Percentiles rank a stretch among this genome's conserved stretches.
Conservation (phyloP, 2,329 filamentous ascomycete species). For the Cercospora zeina region DNA sequence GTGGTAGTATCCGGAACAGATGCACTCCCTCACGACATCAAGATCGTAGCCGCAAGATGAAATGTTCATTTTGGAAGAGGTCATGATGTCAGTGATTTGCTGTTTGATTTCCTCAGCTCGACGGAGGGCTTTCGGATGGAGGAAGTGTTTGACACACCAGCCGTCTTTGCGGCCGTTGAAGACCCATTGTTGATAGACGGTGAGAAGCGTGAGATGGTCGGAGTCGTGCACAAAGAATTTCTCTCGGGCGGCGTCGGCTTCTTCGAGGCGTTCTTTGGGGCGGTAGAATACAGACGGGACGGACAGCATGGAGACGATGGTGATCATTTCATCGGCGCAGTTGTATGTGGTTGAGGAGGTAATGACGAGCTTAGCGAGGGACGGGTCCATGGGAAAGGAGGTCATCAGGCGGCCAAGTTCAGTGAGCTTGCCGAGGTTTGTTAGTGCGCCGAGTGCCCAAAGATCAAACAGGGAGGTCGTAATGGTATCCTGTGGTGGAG, state of each 20-base stretch:
- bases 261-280: constrained; percentile 93
- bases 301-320: constrained; percentile 96
- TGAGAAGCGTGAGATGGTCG: constrained; percentile 90
- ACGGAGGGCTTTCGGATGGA: constrained; percentile 91
- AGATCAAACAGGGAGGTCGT: constrained; percentile 96
- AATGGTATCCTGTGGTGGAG: constrained; percentile 95
- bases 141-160: constrained; percentile 91
- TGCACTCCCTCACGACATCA: constrained; percentile 92
- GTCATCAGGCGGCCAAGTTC: constrained; percentile 89
- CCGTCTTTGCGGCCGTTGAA: constrained; percentile 83
- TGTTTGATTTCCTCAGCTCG: constrained; percentile 92
- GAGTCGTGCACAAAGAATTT: constrained; percentile 99
- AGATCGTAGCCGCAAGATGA: constrained; percentile 92
- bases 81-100: constrained; percentile 91
- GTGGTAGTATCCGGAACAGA: constrained; percentile 97
- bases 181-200: constrained; percentile 95
- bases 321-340: constrained; percentile 97
- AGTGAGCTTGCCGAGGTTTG: constrained; percentile 91
- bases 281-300: constrained; percentile 97
- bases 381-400: constrained; percentile 96
- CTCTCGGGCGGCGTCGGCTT: constrained; percentile 90
- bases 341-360: constrained; percentile 73
- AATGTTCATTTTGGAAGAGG: constrained; percentile 85
- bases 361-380: constrained; percentile 90
- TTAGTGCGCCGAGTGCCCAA: constrained; percentile 90